Evolutionary conservation across 1,284 basidiomycete species (phyloP).

Genomic region (Tilletia caries): DNA sequence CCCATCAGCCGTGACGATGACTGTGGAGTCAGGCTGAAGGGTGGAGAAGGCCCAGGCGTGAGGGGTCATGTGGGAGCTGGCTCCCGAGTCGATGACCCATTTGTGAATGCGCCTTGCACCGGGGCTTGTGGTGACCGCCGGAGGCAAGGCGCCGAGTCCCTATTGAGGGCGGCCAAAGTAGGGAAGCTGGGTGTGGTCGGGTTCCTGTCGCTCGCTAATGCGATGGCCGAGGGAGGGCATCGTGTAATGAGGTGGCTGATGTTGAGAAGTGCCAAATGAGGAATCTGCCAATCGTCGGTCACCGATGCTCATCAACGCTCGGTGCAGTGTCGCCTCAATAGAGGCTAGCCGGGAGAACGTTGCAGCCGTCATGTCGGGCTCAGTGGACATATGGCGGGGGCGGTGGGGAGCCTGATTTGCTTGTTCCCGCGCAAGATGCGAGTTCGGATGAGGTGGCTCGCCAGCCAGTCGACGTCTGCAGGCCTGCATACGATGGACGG

Average conservation of each 20-base stretch:
- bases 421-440: background rate
- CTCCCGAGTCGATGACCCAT: conserved; percentile 1
- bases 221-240: too few relatives aligned
- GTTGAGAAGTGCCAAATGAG: too few relatives aligned
- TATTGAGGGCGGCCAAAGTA: background rate
- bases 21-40: background rate
- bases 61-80: background rate
- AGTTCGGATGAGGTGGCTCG: background rate
- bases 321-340: too few relatives aligned
- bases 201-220: too few relatives aligned
- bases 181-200: background rate
- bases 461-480: background rate
- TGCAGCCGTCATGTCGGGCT: background rate
- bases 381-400: too few relatives aligned
- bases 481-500: background rate
- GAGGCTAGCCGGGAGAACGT: too few relatives aligned
- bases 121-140: background rate
- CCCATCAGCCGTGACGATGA: background rate
- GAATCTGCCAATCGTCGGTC: too few relatives aligned
- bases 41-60: background rate
- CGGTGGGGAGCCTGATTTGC: too few relatives aligned
- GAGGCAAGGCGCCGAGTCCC: background rate
- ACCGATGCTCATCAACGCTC: too few relatives aligned
- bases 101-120: background rate
- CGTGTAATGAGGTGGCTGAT: too few relatives aligned